These are phyloP conservation scores for Podaxis mareebaensis DNA, from an alignment of 768 basidiomycete genomes.

Conservation along the genomic window DNA sequence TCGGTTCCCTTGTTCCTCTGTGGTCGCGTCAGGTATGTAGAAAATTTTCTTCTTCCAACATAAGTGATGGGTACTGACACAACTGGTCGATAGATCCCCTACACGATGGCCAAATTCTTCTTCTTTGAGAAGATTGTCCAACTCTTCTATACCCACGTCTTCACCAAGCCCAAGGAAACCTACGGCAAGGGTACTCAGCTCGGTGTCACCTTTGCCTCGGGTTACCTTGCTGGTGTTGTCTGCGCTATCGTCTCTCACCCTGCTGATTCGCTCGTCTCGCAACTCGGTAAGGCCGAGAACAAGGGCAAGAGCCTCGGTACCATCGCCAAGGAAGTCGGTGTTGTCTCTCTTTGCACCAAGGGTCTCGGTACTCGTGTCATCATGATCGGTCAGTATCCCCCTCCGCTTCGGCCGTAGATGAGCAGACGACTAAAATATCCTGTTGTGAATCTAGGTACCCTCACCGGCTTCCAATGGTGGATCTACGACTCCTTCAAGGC, in stretches of 20 bases:
- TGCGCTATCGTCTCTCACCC: conserved; percentile 97
- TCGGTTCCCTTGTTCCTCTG: conserved; percentile 81
- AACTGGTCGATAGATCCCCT: conserved; percentile 67
- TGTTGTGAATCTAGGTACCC: conserved; percentile 33
- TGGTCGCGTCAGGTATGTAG: conserved; percentile 78
- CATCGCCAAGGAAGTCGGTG: conserved; percentile 72
- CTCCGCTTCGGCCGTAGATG: conserved; percentile 19
- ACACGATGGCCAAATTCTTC: conserved; percentile 99
- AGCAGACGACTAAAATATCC: background rate
- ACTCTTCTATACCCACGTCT: conserved; percentile 86
- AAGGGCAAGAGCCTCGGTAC: conserved; percentile 75
- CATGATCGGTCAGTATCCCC: conserved; percentile 66
- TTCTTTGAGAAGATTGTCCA: conserved; percentile 90
- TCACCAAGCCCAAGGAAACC: conserved; percentile 74
- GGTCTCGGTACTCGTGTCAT: conserved; percentile 86
- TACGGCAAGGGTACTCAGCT: conserved; percentile 86
- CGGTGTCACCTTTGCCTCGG: conserved; percentile 85
- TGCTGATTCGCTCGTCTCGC: conserved; percentile 90
- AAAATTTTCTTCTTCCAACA: background rate
- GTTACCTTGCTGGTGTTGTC: conserved; percentile 94
- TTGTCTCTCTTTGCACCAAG: conserved; percentile 69
- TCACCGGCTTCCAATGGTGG: conserved; percentile 90
- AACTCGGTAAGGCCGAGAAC: conserved; percentile 88
- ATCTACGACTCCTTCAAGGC: conserved; percentile 89
- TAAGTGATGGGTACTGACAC: background rate